These are phyloP conservation scores for Chenopodium suecicum DNA, from an alignment of 148 eudicot species.

Conservation along the genomic window DNA sequence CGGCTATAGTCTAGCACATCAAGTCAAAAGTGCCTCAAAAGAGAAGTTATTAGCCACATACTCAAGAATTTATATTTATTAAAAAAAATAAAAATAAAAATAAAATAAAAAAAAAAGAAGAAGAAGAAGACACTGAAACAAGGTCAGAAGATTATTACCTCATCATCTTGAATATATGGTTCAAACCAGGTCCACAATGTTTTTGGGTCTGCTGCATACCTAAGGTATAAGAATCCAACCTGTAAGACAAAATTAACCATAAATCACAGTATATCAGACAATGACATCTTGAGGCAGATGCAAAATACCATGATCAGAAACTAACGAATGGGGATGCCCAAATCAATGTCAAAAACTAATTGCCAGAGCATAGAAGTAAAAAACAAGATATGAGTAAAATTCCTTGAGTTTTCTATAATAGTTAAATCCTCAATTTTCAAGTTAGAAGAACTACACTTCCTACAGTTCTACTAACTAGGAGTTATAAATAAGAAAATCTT, in stretches of 20 bases:
- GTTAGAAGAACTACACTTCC: not conserved
- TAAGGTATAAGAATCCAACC: constrained; percentile 90
- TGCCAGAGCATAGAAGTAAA: not conserved
- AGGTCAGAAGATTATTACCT: constrained; percentile 47
- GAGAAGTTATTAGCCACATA: constrained; percentile 3
- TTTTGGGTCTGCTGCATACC: constrained; percentile 91
- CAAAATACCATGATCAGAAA: not conserved
- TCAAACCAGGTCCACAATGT: constrained; percentile 94
- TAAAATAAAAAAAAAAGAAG: too few species aligned
- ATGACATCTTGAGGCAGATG: not conserved
- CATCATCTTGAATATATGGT: constrained; percentile 81
- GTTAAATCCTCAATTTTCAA: not conserved
- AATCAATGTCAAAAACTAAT: not conserved
- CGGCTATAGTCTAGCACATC: not conserved
- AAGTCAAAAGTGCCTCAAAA: not conserved
- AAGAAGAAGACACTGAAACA: not conserved
- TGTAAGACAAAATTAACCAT: constrained; percentile 35
- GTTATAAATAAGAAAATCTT: not conserved
- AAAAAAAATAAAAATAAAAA: too few species aligned
- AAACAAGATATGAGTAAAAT: not conserved
- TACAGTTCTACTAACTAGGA: not conserved
- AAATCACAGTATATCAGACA: not conserved
- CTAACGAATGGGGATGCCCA: not conserved
- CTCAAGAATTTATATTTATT: too few species aligned
- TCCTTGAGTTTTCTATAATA: not conserved